Base-by-base conservation (phyloP, 2,329 filamentous ascomycete species). In the Stagonosporopsis rhizophila region DNA sequence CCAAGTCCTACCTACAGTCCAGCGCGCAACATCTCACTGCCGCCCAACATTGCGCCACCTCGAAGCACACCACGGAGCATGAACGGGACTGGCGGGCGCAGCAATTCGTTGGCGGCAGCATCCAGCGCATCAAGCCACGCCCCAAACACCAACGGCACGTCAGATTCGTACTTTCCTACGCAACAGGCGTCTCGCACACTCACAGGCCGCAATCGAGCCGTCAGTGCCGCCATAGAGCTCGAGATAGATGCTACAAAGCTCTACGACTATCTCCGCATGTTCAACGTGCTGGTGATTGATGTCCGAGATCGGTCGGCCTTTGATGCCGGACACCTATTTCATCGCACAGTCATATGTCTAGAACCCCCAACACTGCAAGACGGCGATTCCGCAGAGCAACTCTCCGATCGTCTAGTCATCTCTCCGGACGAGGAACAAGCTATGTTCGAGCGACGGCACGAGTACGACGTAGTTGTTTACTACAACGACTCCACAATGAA, bases 381-480 rank as follows among this genome's bases (percentile, higher is more conserved):
- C 40, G 88, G 85, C 28, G 82, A 86, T 65, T 89, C 86, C 15
- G 86, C 85, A 1, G 85, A 88, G 59, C 81, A 88, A 61, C 77
- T 89, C 4, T 80, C 83, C 17, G 89, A 92, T 57, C 87, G 87
- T 58, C 82, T 93, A 66, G 82, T 92, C 2, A 76, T 95, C 6
- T 88, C 87, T 0, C 89, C 90, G 0, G 80, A 86, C n/a, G 76
- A 82, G n/a, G 95, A 99, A 73, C 87, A 90, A 64, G 78, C 82
- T 1, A 80, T 91, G 28, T 96, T 96, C 67, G 87, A 86, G 52
- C 84, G 89, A 50, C 80, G 86, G 14, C 84, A 93, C 61, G 83
- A 89, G 52, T 96, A 90, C 66, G 92, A 98, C 64, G 78, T 97
- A 38, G 85, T 99, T 11, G 90, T 99, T 0, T 95, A 96, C 68